phyloP scores from a whole-genome alignment of 352 stramenopile species.

The Pythium phragmitis region DNA sequence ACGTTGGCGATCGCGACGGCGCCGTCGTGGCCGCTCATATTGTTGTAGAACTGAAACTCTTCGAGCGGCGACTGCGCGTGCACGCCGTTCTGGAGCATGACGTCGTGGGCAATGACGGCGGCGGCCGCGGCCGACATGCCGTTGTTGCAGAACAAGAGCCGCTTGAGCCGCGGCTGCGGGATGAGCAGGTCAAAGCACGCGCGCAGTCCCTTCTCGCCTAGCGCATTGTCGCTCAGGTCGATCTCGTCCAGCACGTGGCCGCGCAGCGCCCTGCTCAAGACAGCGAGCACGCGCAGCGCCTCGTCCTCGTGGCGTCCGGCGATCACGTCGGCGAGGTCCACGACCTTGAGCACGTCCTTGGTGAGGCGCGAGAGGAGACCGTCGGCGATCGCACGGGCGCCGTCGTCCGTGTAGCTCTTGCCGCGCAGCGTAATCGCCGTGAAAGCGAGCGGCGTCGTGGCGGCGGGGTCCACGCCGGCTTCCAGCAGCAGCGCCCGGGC shows the following conservation, averaged over 20 bases:
- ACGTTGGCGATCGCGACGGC: constrained; percentile 58
- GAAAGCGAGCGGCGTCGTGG: constrained; percentile 44
- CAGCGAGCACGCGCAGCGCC: constrained; percentile 83
- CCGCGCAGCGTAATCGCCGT: constrained; percentile 60
- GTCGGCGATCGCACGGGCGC: constrained; percentile 54
- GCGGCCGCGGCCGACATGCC: constrained; percentile 70
- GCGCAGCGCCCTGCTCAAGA: constrained; percentile 74
- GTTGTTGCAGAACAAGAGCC: constrained; percentile 77
- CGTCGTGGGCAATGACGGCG: constrained; percentile 60
- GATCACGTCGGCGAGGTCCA: constrained; percentile 92
- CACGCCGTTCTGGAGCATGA: constrained; percentile 62
- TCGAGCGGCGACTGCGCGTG: constrained; percentile 46
- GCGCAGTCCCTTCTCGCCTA: constrained; percentile 74
- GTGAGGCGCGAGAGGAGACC: constrained; percentile 48
- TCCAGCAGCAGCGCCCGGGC: constrained; percentile 45
- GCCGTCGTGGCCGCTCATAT: constrained; percentile 81
- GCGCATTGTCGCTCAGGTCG: constrained; percentile 81
- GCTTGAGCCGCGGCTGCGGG: constrained; percentile 56
- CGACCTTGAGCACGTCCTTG: constrained; percentile 43
- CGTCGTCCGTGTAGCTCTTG: constrained; percentile 78
- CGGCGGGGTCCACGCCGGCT: constrained; percentile 39
- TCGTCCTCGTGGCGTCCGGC: constrained; percentile 88
- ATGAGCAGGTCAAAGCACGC: constrained; percentile 77
- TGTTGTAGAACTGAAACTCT: constrained; percentile 87
- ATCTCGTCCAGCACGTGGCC: constrained; percentile 82